Evolutionary conservation across 495 filamentous ascomycete species (phyloP).

Genomic region (Podospora bellae-mahoneyi): DNA sequence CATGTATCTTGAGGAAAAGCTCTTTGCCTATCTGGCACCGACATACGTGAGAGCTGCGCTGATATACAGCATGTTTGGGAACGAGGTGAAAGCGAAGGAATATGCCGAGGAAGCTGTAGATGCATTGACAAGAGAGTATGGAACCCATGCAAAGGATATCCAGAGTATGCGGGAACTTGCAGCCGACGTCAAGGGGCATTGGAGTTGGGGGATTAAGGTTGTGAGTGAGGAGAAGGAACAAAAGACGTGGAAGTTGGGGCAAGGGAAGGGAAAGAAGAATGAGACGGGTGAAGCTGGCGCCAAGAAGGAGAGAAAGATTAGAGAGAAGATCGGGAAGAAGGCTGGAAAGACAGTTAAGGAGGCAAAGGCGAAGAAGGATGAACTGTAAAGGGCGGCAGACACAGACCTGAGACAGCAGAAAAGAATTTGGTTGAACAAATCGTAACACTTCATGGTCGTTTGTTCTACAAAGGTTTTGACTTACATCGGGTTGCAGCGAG

Average conservation of each 20-base stretch:
- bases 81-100: slow-evolving; percentile 33
- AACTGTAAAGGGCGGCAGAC: neutral
- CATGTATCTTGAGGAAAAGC: slow-evolving; percentile 36
- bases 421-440: too few species aligned
- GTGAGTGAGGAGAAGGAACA: slow-evolving; percentile 1
- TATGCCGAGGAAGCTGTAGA: slow-evolving; percentile 35
- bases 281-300: neutral
- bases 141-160: slow-evolving; percentile 28
- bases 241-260: slow-evolving; percentile 2
- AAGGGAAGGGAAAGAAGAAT: neutral
- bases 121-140: slow-evolving; percentile 38
- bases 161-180: slow-evolving; percentile 38
- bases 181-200: slow-evolving; percentile 31
- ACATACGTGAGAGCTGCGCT: slow-evolving; percentile 43
- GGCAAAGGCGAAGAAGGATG: neutral
- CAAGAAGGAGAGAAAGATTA: neutral
- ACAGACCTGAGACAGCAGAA: too few species aligned
- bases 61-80: slow-evolving; percentile 41
- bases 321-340: neutral
- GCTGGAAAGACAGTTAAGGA: neutral
- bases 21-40: slow-evolving; percentile 37
- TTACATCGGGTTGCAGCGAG: too few species aligned
- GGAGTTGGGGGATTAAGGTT: slow-evolving; percentile 27
- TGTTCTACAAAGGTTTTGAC: too few species aligned
- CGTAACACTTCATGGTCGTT: too few species aligned